These are phyloP conservation scores for Diaporthe sp. DNA, from an alignment of 2,329 filamentous ascomycete species.

Conservation along the genomic window DNA sequence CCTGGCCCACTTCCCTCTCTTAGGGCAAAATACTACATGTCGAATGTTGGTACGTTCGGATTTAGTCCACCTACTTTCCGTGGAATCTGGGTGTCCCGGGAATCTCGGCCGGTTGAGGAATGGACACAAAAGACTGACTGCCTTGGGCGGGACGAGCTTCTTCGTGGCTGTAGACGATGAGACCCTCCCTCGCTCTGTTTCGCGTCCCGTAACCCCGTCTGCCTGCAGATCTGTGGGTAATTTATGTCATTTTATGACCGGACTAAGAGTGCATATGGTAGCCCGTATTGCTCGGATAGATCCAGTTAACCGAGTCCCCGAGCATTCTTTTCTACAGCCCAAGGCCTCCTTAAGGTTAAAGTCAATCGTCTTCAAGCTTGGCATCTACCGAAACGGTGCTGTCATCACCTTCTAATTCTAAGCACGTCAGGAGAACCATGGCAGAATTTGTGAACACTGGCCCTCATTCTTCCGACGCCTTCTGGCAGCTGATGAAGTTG, in stretches of 20 bases:
- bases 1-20: neutral
- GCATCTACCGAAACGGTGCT: neutral
- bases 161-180: neutral
- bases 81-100: neutral
- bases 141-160: neutral
- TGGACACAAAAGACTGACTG: neutral
- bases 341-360: neutral
- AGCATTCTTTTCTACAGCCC: neutral
- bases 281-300: neutral
- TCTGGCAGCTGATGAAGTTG: neutral
- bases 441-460: neutral
- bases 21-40: neutral
- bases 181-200: neutral
- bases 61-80: neutral
- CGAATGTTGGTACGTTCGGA: too few species aligned
- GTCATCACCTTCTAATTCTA: neutral
- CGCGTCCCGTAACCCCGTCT: neutral
- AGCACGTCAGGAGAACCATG: neutral
- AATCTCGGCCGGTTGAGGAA: neutral
- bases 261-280: neutral
- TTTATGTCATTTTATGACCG: neutral
- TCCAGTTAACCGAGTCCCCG: neutral
- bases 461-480: neutral
- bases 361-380: neutral
- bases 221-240: neutral